A percentile compares a stretch with the other conserved stretches of the same genome.
Conservation (phyloP, 805 yeast genomes). For the Yarrowia keelungensis region DNA sequence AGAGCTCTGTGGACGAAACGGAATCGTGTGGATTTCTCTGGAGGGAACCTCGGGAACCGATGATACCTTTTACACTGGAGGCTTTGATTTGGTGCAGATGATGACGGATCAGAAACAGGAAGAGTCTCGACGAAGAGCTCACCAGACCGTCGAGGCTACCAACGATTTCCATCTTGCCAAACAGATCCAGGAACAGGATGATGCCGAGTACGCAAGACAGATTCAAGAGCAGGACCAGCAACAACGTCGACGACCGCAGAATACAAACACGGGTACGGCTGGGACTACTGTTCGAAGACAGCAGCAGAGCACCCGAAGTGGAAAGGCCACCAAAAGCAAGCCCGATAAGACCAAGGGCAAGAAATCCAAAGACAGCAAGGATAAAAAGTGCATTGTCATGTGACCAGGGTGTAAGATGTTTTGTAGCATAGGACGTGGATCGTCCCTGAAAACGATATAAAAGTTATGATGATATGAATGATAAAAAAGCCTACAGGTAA, state of each 20-base stretch:
- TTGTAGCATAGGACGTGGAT: no score
- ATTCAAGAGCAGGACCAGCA: conserved; percentile 38
- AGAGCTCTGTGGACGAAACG: conserved; percentile 51
- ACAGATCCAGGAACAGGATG: conserved; percentile 48
- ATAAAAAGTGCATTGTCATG: conserved; percentile 41
- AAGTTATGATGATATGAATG: no score
- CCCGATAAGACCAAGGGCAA: conserved; percentile 18
- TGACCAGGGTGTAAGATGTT: not conserved
- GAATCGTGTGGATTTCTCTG: conserved; percentile 85
- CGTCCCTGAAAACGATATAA: no score
- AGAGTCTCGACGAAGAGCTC: conserved; percentile 18
- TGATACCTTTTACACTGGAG: conserved; percentile 74
- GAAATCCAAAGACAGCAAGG: conserved; percentile 33
- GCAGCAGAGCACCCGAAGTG: conserved; percentile 3
- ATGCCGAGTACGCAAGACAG: conserved; percentile 43
- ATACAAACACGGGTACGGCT: not conserved
- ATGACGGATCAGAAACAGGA: conserved; percentile 18
- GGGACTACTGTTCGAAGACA: not conserved
- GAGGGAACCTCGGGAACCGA: conserved; percentile 69
- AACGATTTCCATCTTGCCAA: conserved; percentile 48
- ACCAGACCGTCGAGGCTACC: conserved; percentile 39
- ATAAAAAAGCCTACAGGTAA: no score
- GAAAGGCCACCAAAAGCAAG: conserved; percentile 27
- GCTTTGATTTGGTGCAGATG: conserved; percentile 51
- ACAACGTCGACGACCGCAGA: conserved; percentile 1